A percentile compares a stretch with the other conserved stretches of the same genome.
phyloP scores from a whole-genome alignment of 176 grass and related monocot species.

The Lolium rigidum region DNA sequence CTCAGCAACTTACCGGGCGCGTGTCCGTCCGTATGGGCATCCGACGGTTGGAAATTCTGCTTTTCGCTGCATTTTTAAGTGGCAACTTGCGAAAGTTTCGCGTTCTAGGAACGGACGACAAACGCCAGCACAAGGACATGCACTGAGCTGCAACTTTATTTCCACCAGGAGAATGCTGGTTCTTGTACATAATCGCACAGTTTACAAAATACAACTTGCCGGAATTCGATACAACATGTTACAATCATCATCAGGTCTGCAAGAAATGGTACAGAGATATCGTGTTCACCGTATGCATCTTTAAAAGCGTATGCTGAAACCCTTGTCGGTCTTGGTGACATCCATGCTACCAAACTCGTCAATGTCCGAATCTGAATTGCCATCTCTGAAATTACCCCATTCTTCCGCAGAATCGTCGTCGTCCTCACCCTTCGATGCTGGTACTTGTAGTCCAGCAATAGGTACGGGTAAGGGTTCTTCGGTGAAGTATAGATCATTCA shows the following conservation, averaged over 20 bases:
- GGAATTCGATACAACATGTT: constrained; percentile 21
- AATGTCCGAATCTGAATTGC: constrained; percentile 54
- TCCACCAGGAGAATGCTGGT: neutral
- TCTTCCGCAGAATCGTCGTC: constrained; percentile 56
- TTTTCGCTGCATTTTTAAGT: neutral
- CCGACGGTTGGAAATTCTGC: neutral
- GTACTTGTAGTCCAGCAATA: constrained; percentile 62
- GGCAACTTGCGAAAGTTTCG: neutral
- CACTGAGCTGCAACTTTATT: constrained; percentile 23
- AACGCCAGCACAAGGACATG: neutral
- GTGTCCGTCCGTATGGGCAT: constrained; percentile 7
- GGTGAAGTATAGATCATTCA: constrained; percentile 67
- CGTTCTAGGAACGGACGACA: neutral
- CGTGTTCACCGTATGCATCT: neutral
- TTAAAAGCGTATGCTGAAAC: constrained; percentile 67
- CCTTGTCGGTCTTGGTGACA: constrained; percentile 63
- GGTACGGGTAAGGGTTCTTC: constrained; percentile 73
- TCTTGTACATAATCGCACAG: constrained; percentile 28
- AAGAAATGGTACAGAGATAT: constrained; percentile 14
- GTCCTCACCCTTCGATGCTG: constrained; percentile 51
- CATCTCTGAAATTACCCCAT: constrained; percentile 63
- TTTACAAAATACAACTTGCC: neutral
- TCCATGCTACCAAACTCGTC: constrained; percentile 82
- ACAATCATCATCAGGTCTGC: neutral
- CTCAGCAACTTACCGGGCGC: neutral